Evolutionary conservation across 2,329 filamentous ascomycete genomes (phyloP).

Genomic region (Sporothrix pseudoabietina): DNA sequence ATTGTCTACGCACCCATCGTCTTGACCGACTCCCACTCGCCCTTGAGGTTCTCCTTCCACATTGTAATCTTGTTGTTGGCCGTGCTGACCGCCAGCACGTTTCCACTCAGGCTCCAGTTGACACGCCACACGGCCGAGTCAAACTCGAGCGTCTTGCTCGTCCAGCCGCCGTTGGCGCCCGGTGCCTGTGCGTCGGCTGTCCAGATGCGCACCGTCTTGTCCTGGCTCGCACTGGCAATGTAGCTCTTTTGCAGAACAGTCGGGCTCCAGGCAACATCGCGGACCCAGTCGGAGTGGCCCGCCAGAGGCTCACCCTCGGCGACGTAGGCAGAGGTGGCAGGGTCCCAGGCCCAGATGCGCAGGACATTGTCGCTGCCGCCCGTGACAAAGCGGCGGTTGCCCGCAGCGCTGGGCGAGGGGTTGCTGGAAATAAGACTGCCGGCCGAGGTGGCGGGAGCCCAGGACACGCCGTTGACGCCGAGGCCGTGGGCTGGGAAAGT

Average conservation of each 20-base stretch:
- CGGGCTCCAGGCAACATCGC: slow-evolving; percentile 95
- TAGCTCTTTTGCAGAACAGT: slow-evolving; percentile 95
- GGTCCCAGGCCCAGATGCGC: slow-evolving; percentile 87
- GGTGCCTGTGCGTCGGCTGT: slow-evolving; percentile 61
- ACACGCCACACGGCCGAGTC: slow-evolving; percentile 92
- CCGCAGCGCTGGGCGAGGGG: slow-evolving; percentile 58
- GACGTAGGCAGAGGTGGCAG: slow-evolving; percentile 54
- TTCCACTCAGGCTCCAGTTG: slow-evolving; percentile 96
- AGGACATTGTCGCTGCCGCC: slow-evolving; percentile 92
- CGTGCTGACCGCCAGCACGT: slow-evolving; percentile 89
- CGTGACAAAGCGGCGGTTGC: slow-evolving; percentile 84
- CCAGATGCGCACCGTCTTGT: slow-evolving; percentile 98
- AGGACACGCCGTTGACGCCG: slow-evolving; percentile 93
- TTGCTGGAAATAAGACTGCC: slow-evolving; percentile 80
- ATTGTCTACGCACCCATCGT: slow-evolving; percentile 62
- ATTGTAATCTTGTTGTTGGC: slow-evolving; percentile 95
- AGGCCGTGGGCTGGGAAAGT: slow-evolving; percentile 90
- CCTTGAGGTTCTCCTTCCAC: slow-evolving; percentile 97
- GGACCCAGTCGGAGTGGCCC: slow-evolving; percentile 94
- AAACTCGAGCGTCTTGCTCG: slow-evolving; percentile 80
- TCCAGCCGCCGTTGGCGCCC: slow-evolving; percentile 64
- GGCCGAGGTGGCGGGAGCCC: slow-evolving; percentile 83
- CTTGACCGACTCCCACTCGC: slow-evolving; percentile 97
- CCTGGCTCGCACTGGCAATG: slow-evolving; percentile 92
- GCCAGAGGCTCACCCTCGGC: slow-evolving; percentile 65